Evolutionary conservation across 352 stramenopile genomes (phyloP).

Genomic region (Pythium periplocum): DNA sequence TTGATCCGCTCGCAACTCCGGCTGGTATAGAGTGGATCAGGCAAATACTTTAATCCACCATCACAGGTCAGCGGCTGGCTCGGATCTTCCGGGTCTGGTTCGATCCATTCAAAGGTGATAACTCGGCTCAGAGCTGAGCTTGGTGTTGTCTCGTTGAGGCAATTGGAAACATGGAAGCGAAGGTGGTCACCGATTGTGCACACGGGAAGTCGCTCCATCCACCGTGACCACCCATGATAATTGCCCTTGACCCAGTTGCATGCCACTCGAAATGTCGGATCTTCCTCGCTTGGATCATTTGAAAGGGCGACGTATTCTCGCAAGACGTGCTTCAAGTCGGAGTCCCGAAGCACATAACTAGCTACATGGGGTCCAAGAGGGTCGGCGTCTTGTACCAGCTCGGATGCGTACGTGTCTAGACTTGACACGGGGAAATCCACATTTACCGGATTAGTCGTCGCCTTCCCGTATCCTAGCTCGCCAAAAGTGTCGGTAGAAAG

Average conservation of each 20-base stretch:
- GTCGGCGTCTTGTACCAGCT: slow-evolving; percentile 8
- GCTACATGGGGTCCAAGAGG: background rate
- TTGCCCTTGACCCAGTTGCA: slow-evolving; percentile 4
- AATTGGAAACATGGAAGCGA: too few relatives aligned
- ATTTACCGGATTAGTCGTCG: slow-evolving; percentile 31
- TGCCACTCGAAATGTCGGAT: slow-evolving; percentile 28
- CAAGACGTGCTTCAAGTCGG: background rate
- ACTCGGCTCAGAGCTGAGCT: too few relatives aligned
- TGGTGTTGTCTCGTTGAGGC: too few relatives aligned
- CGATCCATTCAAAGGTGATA: too few relatives aligned
- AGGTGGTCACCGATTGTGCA: too few relatives aligned
- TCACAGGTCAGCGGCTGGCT: too few relatives aligned
- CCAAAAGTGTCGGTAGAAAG: slow-evolving; percentile 32
- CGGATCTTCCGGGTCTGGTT: too few relatives aligned
- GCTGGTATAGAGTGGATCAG: slow-evolving; percentile 21
- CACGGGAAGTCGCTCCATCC: too few relatives aligned
- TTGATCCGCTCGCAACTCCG: slow-evolving; percentile 41
- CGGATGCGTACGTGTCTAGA: slow-evolving; percentile 32
- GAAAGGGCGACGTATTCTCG: background rate
- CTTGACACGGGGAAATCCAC: slow-evolving; percentile 32
- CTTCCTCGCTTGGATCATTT: slow-evolving; percentile 2
- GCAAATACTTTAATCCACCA: slow-evolving; percentile 9
- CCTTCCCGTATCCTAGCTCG: slow-evolving; percentile 36
- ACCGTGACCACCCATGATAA: too few relatives aligned
- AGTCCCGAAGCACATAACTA: background rate